Conservation (phyloP, 163 green algal genomes). For the Volvox carteri region DNA sequence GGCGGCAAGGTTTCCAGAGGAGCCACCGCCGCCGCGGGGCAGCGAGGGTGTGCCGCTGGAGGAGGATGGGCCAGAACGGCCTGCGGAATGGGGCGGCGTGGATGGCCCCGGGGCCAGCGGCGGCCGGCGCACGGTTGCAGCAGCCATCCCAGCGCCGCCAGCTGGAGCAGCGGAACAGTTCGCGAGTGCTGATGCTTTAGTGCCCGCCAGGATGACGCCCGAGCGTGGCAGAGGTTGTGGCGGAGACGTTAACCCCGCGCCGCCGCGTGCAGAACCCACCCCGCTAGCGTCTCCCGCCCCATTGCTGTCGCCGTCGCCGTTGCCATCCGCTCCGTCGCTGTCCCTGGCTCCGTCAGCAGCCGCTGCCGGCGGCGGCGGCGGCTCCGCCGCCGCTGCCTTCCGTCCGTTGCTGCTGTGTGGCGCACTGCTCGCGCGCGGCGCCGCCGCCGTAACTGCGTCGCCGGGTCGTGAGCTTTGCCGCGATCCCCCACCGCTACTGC, state of each 20-base stretch:
- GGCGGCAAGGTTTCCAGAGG: background rate
- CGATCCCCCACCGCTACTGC: background rate
- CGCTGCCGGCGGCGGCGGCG: background rate
- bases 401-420: background rate
- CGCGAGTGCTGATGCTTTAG: background rate
- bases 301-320: background rate
- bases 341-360: background rate
- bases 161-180: background rate
- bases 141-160: background rate
- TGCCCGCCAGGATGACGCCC: constrained; percentile 15
- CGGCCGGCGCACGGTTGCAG: background rate
- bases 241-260: background rate
- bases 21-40: background rate
- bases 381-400: background rate
- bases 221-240: background rate
- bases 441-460: background rate
- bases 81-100: background rate
- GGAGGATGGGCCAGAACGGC: background rate
- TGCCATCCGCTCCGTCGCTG: too few species aligned
- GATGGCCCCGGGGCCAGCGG: background rate
- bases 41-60: background rate
- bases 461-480: background rate
- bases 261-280: background rate
- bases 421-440: background rate
- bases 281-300: background rate